Conservation (phyloP, 257 asterid species). For the Scutellaria barbata region DNA sequence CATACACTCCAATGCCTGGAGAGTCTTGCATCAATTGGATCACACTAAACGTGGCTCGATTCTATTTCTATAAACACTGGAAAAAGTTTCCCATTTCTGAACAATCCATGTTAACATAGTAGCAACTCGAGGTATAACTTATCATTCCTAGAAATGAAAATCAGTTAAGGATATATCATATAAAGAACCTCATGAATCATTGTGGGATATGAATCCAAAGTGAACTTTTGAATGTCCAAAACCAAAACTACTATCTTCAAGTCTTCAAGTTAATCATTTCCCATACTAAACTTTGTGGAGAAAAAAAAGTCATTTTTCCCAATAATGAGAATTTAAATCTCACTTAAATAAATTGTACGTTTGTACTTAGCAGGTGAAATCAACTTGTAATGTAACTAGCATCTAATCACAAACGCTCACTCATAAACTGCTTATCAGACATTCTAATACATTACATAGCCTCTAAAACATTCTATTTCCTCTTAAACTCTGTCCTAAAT, state of each 20-base stretch:
- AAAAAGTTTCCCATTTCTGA: slow-evolving; percentile 12
- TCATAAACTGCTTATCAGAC: slow-evolving; percentile 17
- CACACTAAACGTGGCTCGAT: not conserved
- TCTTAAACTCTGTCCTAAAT: not conserved
- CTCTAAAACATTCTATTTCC: not conserved
- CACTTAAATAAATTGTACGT: not conserved
- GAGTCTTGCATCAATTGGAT: not conserved
- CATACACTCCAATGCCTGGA: not conserved
- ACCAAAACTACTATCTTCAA: no score
- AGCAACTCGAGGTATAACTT: not conserved
- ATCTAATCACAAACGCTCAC: not conserved
- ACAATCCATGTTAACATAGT: not conserved
- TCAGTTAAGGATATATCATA: not conserved
- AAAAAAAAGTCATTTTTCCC: no score
- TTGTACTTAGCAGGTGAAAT: no score
- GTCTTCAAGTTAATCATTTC: no score
- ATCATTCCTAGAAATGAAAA: not conserved
- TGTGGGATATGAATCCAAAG: no score
- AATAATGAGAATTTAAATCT: no score
- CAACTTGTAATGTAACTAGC: not conserved
- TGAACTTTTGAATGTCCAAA: no score
- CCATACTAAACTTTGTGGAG: no score
- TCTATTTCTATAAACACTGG: no score
- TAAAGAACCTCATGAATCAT: not conserved
- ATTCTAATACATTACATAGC: not conserved